Evolutionary conservation across 768 basidiomycete species (phyloP).

Genomic region (Royoungia palumana): DNA sequence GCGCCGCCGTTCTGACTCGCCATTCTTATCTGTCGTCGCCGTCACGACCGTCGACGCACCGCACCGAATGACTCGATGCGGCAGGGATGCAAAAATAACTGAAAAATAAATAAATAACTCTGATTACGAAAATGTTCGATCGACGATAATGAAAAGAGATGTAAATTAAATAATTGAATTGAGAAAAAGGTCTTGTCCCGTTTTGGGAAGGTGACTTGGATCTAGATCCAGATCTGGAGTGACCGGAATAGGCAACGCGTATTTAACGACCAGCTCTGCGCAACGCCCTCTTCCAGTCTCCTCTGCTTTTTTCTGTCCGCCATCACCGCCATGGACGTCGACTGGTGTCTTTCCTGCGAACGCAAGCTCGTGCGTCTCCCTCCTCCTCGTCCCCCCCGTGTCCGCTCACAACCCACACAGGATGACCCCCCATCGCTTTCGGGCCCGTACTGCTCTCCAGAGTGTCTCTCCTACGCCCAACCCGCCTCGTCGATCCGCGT

Average conservation of each 20-base stretch:
- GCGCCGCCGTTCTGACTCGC: slow-evolving; percentile 23
- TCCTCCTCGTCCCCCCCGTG: neutral
- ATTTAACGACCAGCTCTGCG: slow-evolving; percentile 32
- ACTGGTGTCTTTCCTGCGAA: slow-evolving; percentile 71
- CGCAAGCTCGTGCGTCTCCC: slow-evolving; percentile 48
- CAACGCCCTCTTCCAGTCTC: slow-evolving; percentile 14
- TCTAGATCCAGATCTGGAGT: slow-evolving; percentile 12
- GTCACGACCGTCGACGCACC: slow-evolving; percentile 5
- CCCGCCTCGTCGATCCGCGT: slow-evolving; percentile 29
- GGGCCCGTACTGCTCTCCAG: slow-evolving; percentile 55
- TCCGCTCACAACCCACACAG: slow-evolving; percentile 10
- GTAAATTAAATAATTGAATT: slow-evolving; percentile 36
- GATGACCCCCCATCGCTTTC: slow-evolving; percentile 27
- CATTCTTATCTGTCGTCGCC: slow-evolving; percentile 2
- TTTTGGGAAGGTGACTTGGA: slow-evolving; percentile 16
- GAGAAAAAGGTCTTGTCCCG: slow-evolving; percentile 14
- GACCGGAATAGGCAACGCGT: slow-evolving; percentile 23
- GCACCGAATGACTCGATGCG: neutral
- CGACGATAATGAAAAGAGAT: slow-evolving; percentile 32
- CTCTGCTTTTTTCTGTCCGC: neutral
- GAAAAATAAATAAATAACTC: slow-evolving; percentile 9
- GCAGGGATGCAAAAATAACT: slow-evolving; percentile 3
- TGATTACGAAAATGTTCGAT: slow-evolving; percentile 29
- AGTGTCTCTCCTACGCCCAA: slow-evolving; percentile 36
- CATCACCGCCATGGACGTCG: slow-evolving; percentile 48